phyloP scores from a whole-genome alignment of 257 asterid species.

The Nyctanthes arbortristis region DNA sequence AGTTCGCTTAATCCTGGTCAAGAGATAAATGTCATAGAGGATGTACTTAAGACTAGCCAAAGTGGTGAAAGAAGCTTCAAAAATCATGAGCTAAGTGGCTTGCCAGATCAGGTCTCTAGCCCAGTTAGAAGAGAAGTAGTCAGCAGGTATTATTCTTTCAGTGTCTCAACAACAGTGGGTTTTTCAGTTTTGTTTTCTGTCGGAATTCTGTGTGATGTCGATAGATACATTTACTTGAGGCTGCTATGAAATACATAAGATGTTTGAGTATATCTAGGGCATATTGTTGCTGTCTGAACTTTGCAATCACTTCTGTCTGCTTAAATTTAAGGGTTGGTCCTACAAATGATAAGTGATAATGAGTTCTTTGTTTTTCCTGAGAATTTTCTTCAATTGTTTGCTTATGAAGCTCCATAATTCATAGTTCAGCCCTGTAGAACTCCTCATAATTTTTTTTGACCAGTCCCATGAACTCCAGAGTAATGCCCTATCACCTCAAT shows the following conservation, averaged over 20 bases:
- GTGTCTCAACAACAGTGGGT: background rate
- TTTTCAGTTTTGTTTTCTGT: background rate
- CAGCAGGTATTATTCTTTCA: slow-evolving; percentile 44
- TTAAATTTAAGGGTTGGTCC: background rate
- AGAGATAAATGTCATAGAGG: slow-evolving; percentile 31
- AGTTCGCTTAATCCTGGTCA: slow-evolving; percentile 32
- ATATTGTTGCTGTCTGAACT: background rate
- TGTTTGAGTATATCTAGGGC: background rate
- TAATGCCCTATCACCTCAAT: background rate
- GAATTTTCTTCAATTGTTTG: too few species aligned
- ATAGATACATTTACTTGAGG: background rate
- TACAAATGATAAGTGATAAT: background rate
- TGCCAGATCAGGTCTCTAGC: slow-evolving; percentile 42
- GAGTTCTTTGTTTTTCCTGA: too few species aligned
- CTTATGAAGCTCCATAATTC: background rate
- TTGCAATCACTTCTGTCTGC: background rate
- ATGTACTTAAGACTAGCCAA: slow-evolving; percentile 31
- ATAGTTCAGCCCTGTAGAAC: background rate
- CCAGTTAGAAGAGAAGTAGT: slow-evolving; percentile 51
- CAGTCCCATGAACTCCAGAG: background rate
- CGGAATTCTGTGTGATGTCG: background rate
- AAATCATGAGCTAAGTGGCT: slow-evolving; percentile 35
- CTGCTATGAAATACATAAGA: background rate
- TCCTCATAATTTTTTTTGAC: background rate
- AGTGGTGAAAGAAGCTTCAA: slow-evolving; percentile 37